A percentile compares a stretch with the other conserved stretches of the same genome.
Evolutionary conservation across 345 rosid genomes (phyloP).

Genomic region (Sonneratia alba): DNA sequence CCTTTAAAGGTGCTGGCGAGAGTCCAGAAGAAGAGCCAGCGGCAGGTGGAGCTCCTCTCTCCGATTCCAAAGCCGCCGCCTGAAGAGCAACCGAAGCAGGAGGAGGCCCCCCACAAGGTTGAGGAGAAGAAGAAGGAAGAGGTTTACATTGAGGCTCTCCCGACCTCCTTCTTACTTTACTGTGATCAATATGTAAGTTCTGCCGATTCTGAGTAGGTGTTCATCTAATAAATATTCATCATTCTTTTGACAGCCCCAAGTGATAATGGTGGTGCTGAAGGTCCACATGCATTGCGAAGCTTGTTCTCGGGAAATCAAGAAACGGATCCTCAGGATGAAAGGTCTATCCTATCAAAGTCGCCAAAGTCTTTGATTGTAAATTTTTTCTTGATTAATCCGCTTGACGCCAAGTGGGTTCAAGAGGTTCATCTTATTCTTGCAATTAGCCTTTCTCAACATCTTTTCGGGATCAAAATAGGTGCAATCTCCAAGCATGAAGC

Average conservation of each 20-base stretch:
- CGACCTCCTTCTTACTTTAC: too few species aligned
- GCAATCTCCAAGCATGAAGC: too few species aligned
- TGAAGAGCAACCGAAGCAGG: constrained; percentile 30
- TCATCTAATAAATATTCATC: neutral
- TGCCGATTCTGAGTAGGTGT: neutral
- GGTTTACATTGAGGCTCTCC: constrained; percentile 20
- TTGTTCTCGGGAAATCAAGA: constrained; percentile 77
- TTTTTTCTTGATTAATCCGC: too few species aligned
- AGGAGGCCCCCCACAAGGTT: constrained; percentile 36
- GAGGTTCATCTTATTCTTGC: too few species aligned
- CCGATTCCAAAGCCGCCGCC: constrained; percentile 63
- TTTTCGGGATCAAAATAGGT: too few species aligned
- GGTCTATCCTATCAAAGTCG: constrained; percentile 21
- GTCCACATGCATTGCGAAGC: constrained; percentile 97
- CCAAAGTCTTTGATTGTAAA: too few species aligned
- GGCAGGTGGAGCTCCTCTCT: constrained; percentile 82
- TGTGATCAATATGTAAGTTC: too few species aligned
- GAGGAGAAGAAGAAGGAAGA: constrained; percentile 57
- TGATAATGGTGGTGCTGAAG: constrained; percentile 53
- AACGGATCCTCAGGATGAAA: constrained; percentile 81
- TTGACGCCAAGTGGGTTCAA: too few species aligned
- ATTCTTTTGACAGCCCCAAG: constrained; percentile 33
- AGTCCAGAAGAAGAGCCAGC: constrained; percentile 70
- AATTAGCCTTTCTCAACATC: too few species aligned
- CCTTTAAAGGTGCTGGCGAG: constrained; percentile 74